A percentile compares a stretch with the other conserved stretches of the same genome.
Conservation (phyloP, 768 basidiomycete genomes). For the Leccinum rimulosum region DNA sequence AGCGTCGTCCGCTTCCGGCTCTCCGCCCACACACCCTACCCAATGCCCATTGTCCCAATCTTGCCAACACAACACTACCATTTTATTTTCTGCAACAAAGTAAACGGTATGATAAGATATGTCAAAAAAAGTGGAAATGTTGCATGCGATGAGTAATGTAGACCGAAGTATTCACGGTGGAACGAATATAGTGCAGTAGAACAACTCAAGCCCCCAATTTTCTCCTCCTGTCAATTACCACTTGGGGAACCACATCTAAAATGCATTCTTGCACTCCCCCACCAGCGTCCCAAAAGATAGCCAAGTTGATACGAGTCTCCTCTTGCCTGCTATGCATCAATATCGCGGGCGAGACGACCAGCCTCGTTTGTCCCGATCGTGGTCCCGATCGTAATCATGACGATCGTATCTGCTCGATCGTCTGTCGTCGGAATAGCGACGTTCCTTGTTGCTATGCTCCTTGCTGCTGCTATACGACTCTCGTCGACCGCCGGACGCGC, state of each 20-base stretch:
- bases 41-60: background rate
- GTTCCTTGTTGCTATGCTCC: constrained; percentile 4
- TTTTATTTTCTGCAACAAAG: background rate
- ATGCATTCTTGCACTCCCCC: background rate
- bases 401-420: constrained; percentile 11
- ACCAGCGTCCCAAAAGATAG: background rate
- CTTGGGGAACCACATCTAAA: background rate
- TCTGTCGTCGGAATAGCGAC: constrained; percentile 18
- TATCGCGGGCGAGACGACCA: constrained; percentile 9
- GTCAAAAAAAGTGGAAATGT: background rate
- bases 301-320: background rate
- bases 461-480: constrained; percentile 9
- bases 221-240: background rate
- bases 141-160: background rate
- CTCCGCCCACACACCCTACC: background rate
- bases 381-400: constrained; percentile 6
- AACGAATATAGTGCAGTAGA: background rate
- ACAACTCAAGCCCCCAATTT: background rate
- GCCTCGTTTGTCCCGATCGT: constrained; percentile 6
- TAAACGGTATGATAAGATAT: background rate
- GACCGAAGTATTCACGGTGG: background rate
- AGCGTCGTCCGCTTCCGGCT: background rate
- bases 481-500: constrained; percentile 13
- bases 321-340: background rate
- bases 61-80: background rate